Evolutionary conservation across 345 rosid species (phyloP), one percentile per base, ranked within the genome.

Genomic region (Salix suchowensis): DNA sequence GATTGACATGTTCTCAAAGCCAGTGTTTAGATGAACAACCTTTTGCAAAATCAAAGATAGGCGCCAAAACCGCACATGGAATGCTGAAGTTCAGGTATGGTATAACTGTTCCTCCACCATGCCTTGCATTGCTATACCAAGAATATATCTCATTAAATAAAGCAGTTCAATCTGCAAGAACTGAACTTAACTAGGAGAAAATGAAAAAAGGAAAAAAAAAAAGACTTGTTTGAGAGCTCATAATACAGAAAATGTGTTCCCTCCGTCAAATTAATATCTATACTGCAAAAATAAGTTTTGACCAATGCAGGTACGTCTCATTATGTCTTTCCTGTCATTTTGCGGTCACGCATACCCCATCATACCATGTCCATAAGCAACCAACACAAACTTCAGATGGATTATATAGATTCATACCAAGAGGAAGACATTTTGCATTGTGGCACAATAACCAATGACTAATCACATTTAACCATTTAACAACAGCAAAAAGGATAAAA

Each of bases 11-110:
- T 62, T 34, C 30, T 30, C 48, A 66, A 70, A 80, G 70, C 37
- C 77, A 52, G 23, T 70, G 40, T 68, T 66, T 64, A 68, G 78
- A 16, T 7, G 50, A 80, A 86, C 68, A 71, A 93, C 97, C 96
- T 93, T 81, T 80, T 39, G 96, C 89, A 81, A 88, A 96, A 84
- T 85, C 84, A 70, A 96, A 88, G 81, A 93, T 85, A 6, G 98
- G 96, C 37, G 82, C 87, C 85, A 93, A 81, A 75, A 86, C 88
- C 24, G 89, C 94, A 79, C 92, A 88, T 18, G 99, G 98, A 79
- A 96, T 93, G 94, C 93, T 91, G 85, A 96, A 96, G 82, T 96
- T 96, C 79, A 96, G 84, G 84, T 93, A 90, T 0, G 99, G 99
- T 83, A 96, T 93, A 77, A 90, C 76, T 40, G 86, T 89, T 72